Evolutionary conservation across 2,329 filamentous ascomycete species (phyloP), one percentile per base, ranked within the genome.

Genomic region (Xylaria sp.): DNA sequence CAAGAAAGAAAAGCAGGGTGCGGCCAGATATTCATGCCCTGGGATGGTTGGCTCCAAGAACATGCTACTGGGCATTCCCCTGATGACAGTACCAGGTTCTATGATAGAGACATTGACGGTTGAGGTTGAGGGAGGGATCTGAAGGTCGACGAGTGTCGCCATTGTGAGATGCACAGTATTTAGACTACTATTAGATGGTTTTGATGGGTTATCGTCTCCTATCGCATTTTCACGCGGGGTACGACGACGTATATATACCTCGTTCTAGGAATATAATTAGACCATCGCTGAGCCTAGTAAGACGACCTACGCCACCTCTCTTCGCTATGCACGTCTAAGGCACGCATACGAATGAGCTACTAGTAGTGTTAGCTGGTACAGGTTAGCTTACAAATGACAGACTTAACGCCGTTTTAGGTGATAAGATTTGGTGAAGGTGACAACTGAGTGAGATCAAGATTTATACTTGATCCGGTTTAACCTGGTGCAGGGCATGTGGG

Each of bases 41-140:
- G 60, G 30, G 45, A 79, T 75, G 6, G 65, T 36, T 2, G 78
- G 78, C n/a, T 69, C 70, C 7, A 79, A 17, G 61, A 81, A 77
- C 17, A 66, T 8, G 8, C 27, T 55, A 1, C 73, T 34, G 2
- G 50, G 50, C 21, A 76, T 61, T 11, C 74, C 78, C 3, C 60
- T 72, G 4, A 80, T 65, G 0, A 58, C 70, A 21, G 71, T 68
- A 2, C 70, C 75, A 0, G 75, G 78, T 69, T 80, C 70, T 61
- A 80, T 76, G 70, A 80, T 78, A 30, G 75, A 78, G 24, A 80
- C 75, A 45, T 75, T 64, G 30, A 80, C 78, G 1, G 74, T 79
- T 36, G 75, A 71, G 2, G 71, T 64, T 12, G 78, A 80, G 1
- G 69, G 24, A 0, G 78, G 78, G 50, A 81, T 79, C n/a, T 75